phyloP scores from a whole-genome alignment of 441 rosid genomes.

The Populus hybrid region DNA sequence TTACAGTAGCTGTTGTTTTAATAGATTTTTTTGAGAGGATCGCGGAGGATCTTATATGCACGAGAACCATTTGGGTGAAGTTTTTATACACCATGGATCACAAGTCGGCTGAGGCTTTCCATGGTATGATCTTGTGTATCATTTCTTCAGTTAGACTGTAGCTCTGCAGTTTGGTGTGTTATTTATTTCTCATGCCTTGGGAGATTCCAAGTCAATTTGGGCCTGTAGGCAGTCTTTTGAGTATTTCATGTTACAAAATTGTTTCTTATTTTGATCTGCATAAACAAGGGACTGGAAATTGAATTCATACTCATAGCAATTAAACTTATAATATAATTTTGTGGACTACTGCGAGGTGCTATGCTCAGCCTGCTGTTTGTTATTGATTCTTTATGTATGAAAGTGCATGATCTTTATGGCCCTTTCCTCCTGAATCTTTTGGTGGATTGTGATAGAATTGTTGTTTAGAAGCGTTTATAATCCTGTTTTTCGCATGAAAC shows the following conservation, averaged over 20 bases:
- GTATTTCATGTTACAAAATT: background rate
- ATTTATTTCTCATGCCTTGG: background rate
- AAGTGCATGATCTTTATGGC: background rate
- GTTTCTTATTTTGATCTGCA: background rate
- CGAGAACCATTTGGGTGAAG: slow-evolving; percentile 1
- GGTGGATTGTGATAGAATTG: background rate
- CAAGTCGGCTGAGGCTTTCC: slow-evolving; percentile 19
- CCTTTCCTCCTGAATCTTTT: background rate
- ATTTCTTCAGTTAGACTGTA: background rate
- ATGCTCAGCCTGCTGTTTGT: background rate
- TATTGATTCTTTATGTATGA: background rate
- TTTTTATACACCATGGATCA: slow-evolving; percentile 27
- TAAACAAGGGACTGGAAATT: background rate
- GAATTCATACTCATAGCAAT: background rate
- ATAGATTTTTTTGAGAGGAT: slow-evolving; percentile 2
- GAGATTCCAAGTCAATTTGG: background rate
- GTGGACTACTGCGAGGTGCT: background rate
- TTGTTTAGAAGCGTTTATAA: background rate
- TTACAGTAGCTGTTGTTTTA: background rate
- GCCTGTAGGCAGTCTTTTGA: background rate
- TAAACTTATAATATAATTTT: background rate
- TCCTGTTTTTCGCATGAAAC: background rate
- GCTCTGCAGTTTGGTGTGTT: background rate
- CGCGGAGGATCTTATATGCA: background rate
- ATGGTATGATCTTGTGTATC: slow-evolving; percentile 21